Conservation (phyloP, 2,329 filamentous ascomycete species). For the Curvularia eragrostidis region DNA sequence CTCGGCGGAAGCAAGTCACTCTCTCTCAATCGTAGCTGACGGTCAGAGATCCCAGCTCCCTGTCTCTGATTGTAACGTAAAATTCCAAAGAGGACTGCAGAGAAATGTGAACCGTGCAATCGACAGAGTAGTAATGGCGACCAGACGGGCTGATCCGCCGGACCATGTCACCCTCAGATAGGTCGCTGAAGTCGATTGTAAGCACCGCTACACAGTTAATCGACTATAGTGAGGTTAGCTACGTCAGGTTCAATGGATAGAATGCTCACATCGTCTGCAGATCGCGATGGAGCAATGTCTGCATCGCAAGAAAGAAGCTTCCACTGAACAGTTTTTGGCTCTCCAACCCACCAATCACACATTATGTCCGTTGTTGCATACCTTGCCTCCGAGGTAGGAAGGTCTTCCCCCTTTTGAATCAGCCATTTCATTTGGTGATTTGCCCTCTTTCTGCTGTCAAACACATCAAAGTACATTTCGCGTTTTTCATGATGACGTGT, state of each 20-base stretch:
- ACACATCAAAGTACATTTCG: slow-evolving; percentile 15
- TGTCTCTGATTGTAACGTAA: slow-evolving; percentile 11
- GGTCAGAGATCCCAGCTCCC: slow-evolving; percentile 24
- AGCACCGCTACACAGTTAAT: slow-evolving; percentile 19
- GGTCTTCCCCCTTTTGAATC: slow-evolving; percentile 25
- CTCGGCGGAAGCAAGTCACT: not conserved
- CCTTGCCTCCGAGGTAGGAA: not conserved
- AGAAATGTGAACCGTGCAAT: slow-evolving; percentile 16
- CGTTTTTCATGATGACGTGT: slow-evolving; percentile 3
- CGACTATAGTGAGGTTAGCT: slow-evolving; percentile 5
- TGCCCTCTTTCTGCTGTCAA: slow-evolving; percentile 7
- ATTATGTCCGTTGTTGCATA: slow-evolving; percentile 17
- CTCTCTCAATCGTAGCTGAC: slow-evolving; percentile 15
- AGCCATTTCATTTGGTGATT: slow-evolving; percentile 21
- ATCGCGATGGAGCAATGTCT: not conserved
- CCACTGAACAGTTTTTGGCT: not conserved
- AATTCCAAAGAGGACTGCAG: slow-evolving; percentile 31
- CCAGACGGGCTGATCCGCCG: not conserved
- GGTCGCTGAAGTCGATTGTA: slow-evolving; percentile 14
- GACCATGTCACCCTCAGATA: slow-evolving; percentile 12
- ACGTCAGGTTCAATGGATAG: too few relatives aligned
- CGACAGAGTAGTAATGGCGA: not conserved
- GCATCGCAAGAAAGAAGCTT: slow-evolving; percentile 5
- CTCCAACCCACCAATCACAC: not conserved
- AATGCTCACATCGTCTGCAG: not conserved